Percentiles rank a stretch among this genome's conserved stretches.
These are phyloP conservation scores for Ophiostoma australiae DNA, from an alignment of 2,329 filamentous ascomycete species.

Conservation along the genomic window DNA sequence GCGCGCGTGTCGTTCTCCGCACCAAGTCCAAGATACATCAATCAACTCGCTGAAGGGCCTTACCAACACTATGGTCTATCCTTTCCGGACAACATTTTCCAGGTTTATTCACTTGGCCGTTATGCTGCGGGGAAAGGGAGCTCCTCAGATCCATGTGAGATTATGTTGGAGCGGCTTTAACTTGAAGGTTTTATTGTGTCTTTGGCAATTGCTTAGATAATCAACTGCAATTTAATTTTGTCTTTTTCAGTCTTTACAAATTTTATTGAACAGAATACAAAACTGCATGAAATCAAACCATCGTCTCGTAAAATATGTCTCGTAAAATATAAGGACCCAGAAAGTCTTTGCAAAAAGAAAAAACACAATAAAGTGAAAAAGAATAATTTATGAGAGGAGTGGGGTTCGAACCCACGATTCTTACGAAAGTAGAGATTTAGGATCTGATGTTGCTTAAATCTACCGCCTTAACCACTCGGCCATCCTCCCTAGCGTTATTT, in stretches of 20 bases:
- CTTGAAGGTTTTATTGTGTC: background rate
- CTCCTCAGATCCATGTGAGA: too few species aligned
- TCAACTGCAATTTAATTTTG: background rate
- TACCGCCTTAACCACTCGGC: slow-evolving; percentile 19
- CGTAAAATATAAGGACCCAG: background rate
- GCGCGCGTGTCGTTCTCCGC: slow-evolving; percentile 2
- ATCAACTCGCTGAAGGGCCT: background rate
- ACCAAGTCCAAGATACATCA: background rate
- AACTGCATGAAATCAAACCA: too few species aligned
- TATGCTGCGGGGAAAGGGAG: background rate
- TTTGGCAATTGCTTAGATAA: background rate
- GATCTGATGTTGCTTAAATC: slow-evolving; percentile 10
- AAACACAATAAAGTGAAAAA: background rate
- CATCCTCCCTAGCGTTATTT: slow-evolving; percentile 16
- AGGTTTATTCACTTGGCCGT: background rate
- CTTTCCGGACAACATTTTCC: slow-evolving; percentile 1
- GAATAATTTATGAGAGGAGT: slow-evolving; percentile 11
- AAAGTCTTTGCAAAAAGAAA: background rate
- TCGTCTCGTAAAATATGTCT: background rate
- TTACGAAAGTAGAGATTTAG: slow-evolving; percentile 18
- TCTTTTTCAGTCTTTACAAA: background rate
- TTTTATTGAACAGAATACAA: background rate
- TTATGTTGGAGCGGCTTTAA: background rate
- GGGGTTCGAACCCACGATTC: slow-evolving; percentile 19
- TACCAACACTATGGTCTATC: background rate